phyloP scores from a whole-genome alignment of 495 filamentous ascomycete genomes.

The Penicillium waksmanii region DNA sequence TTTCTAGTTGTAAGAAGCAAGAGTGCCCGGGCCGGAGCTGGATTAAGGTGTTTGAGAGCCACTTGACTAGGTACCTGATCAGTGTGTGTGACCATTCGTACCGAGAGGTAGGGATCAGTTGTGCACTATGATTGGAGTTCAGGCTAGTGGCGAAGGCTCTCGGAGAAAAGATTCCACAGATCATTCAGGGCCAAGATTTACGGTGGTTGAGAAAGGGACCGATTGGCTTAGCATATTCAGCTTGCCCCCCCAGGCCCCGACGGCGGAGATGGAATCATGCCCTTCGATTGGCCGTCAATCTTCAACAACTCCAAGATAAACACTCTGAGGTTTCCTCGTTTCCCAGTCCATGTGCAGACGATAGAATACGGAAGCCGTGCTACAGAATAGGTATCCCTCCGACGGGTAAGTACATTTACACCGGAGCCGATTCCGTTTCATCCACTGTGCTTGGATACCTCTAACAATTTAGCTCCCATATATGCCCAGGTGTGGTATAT shows the following conservation, averaged over 20 bases:
- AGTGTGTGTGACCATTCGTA: constrained; percentile 25
- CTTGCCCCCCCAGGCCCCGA: background rate
- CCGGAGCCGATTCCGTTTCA: constrained; percentile 32
- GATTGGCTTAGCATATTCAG: background rate
- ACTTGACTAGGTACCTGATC: constrained; percentile 32
- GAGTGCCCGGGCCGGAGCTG: background rate
- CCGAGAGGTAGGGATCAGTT: constrained; percentile 15
- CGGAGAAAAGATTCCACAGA: constrained; percentile 19
- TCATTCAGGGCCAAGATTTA: background rate
- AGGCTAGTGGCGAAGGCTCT: constrained; percentile 16
- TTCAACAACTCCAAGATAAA: constrained; percentile 1
- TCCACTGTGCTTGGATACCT: constrained; percentile 21
- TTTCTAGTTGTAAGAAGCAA: background rate
- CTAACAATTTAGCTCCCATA: background rate
- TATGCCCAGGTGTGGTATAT: background rate
- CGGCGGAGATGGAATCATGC: background rate
- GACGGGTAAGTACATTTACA: constrained; percentile 29
- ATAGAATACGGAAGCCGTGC: constrained; percentile 26
- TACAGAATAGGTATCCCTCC: constrained; percentile 29
- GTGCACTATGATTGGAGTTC: constrained; percentile 16
- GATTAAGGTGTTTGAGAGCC: background rate
- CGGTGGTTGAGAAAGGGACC: constrained; percentile 12
- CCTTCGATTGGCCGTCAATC: background rate
- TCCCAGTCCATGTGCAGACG: constrained; percentile 7
- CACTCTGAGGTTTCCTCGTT: constrained; percentile 1